phyloP scores from a whole-genome alignment of 495 filamentous ascomycete species.

The Aspergillus carlsbadensis region DNA sequence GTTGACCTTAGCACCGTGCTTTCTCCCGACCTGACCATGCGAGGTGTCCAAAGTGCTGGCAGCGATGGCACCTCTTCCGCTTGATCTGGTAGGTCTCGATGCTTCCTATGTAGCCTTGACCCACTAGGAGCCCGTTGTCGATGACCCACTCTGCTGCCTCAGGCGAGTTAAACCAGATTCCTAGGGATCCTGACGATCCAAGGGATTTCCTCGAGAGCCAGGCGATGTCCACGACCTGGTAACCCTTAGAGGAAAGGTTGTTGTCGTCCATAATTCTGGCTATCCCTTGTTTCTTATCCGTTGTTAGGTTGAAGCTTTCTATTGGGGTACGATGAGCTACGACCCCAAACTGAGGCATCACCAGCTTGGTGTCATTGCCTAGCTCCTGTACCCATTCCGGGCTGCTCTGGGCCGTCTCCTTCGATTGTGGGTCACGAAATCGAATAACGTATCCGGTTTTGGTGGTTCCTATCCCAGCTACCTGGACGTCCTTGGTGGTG shows the following conservation, averaged over 20 bases:
- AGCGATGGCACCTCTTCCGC: constrained; percentile 26
- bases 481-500: constrained; percentile 19
- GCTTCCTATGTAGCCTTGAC: constrained; percentile 19
- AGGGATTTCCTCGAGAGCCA: constrained; percentile 21
- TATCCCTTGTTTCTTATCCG: constrained; percentile 1
- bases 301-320: constrained; percentile 22
- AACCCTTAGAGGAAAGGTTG: constrained; percentile 15
- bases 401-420: constrained; percentile 18
- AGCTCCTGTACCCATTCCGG: constrained; percentile 16
- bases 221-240: constrained; percentile 23
- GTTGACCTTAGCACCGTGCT: constrained; percentile 27
- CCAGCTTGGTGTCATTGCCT: constrained; percentile 17
- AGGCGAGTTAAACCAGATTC: constrained; percentile 21
- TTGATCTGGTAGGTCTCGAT: constrained; percentile 22
- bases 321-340: constrained; percentile 19
- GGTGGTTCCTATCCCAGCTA: constrained; percentile 21
- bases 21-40: constrained; percentile 31
- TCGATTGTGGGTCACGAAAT: constrained; percentile 15
- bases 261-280: constrained; percentile 28
- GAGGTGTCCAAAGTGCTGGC: constrained; percentile 28
- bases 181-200: constrained; percentile 14
- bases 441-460: constrained; percentile 24
- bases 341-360: constrained; percentile 18
- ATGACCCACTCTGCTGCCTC: constrained; percentile 25
- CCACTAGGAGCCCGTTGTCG: constrained; percentile 22